Conservation (phyloP, 2,329 filamentous ascomycete genomes). For the Ophiostoma sp. region DNA sequence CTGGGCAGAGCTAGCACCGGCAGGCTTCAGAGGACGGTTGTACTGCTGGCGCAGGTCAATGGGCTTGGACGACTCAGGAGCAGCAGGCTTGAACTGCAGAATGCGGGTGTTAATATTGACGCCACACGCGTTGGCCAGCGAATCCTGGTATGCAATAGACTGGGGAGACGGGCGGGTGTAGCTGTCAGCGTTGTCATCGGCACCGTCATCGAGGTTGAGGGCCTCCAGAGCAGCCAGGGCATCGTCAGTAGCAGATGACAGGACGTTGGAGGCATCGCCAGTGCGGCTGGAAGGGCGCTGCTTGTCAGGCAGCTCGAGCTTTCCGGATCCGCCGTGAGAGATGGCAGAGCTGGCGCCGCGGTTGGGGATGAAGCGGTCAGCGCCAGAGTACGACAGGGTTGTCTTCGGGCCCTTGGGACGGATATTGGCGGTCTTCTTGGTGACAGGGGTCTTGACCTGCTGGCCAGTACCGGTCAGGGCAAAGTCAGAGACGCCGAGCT, state of each 20-base stretch:
- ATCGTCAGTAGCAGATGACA: conserved; percentile 76
- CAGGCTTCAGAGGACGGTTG: conserved; percentile 86
- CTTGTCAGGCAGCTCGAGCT: conserved; percentile 68
- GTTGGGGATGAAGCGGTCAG: conserved; percentile 95
- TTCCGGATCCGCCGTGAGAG: conserved; percentile 72
- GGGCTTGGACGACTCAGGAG: conserved; percentile 97
- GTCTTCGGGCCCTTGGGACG: conserved; percentile 63
- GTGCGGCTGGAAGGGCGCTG: conserved; percentile 63
- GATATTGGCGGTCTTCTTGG: conserved; percentile 54
- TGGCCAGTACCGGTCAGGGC: conserved; percentile 77
- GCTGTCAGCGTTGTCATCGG: conserved; percentile 61
- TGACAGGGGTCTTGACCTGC: conserved; percentile 54
- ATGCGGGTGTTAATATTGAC: conserved; percentile 93
- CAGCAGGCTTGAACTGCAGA: conserved; percentile 93
- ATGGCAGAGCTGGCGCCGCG: conserved; percentile 84
- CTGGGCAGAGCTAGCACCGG: conserved; percentile 69
- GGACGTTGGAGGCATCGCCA: conserved; percentile 65
- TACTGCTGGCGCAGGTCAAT: conserved; percentile 97
- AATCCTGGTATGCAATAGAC: conserved; percentile 48
- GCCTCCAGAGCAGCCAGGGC: conserved; percentile 72
- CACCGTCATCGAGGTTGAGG: conserved; percentile 64
- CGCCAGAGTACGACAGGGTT: conserved; percentile 70
- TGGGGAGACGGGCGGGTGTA: conserved; percentile 80
- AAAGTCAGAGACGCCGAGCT: conserved; percentile 90
- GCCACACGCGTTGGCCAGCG: conserved; percentile 43